phyloP scores from a whole-genome alignment of 2,329 filamentous ascomycete species.

The Drechslerella coelobrocha region DNA sequence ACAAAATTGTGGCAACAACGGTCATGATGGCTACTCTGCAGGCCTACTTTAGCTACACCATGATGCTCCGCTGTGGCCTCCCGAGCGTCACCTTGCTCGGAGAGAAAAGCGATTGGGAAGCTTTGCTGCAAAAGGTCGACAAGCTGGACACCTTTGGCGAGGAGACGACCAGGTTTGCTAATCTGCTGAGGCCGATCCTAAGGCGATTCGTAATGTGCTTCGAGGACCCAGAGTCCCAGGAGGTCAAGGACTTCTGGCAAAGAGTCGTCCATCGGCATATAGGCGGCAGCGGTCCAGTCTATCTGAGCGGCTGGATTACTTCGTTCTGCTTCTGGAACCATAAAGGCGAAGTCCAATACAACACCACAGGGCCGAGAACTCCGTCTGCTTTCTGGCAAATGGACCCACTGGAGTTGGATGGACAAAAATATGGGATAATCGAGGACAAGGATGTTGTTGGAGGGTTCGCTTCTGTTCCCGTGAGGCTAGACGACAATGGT shows the following conservation, averaged over 20 bases:
- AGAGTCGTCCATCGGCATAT: conserved; percentile 55
- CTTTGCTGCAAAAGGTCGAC: conserved; percentile 60
- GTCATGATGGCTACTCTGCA: conserved; percentile 65
- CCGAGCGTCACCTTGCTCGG: conserved; percentile 65
- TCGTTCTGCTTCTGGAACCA: conserved; percentile 62
- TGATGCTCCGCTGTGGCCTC: conserved; percentile 60
- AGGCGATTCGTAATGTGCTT: conserved; percentile 61
- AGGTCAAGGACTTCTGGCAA: conserved; percentile 60
- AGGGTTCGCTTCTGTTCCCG: conserved; percentile 56
- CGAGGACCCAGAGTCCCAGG: conserved; percentile 57
- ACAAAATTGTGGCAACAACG: conserved; percentile 60
- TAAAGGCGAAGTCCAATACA: conserved; percentile 56
- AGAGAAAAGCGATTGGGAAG: conserved; percentile 61
- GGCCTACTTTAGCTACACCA: conserved; percentile 61
- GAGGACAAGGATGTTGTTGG: conserved; percentile 54
- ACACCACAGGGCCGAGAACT: neutral
- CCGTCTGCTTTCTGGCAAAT: conserved; percentile 2
- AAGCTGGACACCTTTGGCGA: conserved; percentile 60
- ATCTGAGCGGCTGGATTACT: conserved; percentile 63
- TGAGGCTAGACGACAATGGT: conserved; percentile 57
- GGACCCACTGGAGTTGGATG: conserved; percentile 51
- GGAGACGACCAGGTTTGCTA: conserved; percentile 59
- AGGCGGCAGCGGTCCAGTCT: conserved; percentile 56
- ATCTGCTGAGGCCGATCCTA: conserved; percentile 61
- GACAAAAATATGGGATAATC: conserved; percentile 53